Evolutionary conservation across 139 green algal genomes (phyloP).

Genomic region (Edaphochlamys debaryana): DNA sequence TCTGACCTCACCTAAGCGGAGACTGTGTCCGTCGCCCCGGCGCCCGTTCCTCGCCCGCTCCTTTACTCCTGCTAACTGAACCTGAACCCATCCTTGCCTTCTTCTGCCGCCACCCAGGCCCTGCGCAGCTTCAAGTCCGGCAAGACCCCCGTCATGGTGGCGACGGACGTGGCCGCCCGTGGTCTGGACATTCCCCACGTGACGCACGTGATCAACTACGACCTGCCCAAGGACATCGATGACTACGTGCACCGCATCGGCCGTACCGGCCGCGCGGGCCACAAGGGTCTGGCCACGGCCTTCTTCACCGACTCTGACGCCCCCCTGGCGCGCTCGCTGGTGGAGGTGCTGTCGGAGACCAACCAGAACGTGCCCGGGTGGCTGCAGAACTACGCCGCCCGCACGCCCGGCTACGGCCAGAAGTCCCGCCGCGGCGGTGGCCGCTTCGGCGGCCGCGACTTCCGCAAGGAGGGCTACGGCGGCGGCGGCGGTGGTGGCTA

Average conservation of each 20-base stretch:
- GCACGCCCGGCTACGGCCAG: conserved; percentile 66
- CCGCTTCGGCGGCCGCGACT: conserved; percentile 93
- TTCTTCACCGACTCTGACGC: conserved; percentile 96
- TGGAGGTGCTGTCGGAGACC: conserved; percentile 89
- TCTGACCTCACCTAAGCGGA: no score
- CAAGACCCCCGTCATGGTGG: conserved; percentile 58
- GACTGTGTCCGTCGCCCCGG: no score
- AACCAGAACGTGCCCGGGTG: conserved; percentile 96
- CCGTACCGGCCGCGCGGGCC: conserved; percentile 82
- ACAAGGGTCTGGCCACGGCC: conserved; percentile 97
- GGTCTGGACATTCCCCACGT: conserved; percentile 76
- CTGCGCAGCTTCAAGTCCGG: conserved; percentile 69
- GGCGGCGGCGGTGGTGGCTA: conserved; percentile 54
- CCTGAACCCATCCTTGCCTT: no score
- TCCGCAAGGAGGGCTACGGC: conserved; percentile 78
- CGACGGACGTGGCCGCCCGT: conserved; percentile 62
- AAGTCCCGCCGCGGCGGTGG: conserved; percentile 68
- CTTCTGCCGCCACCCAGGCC: conserved; percentile 39
- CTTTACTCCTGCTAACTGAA: no score
- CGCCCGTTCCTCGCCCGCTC: no score
- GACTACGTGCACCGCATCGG: conserved; percentile 82
- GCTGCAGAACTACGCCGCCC: conserved; percentile 83
- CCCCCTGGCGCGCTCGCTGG: conserved; percentile 79
- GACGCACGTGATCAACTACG: conserved; percentile 80
- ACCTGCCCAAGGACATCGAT: conserved; percentile 78